phyloP scores from a whole-genome alignment of 1,139 yeast genomes.

The Yarrowia galli region DNA sequence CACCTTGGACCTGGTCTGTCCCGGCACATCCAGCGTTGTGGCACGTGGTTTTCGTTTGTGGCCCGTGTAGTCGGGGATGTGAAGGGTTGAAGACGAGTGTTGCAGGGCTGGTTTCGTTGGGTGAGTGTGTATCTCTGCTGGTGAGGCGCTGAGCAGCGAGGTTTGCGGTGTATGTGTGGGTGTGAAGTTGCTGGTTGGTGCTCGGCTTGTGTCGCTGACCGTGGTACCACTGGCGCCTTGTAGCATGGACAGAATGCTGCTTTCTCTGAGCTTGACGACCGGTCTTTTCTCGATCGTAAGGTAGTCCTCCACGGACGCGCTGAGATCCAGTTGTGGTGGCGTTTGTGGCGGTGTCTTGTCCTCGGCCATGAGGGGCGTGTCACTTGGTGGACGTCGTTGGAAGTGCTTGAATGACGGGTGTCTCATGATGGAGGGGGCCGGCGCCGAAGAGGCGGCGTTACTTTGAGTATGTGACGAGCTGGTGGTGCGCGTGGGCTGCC shows the following conservation, averaged over 20 bases:
- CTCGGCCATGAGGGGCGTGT: conserved; percentile 24
- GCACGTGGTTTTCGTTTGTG: conserved; percentile 52
- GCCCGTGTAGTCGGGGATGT: conserved; percentile 37
- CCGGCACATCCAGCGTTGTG: conserved; percentile 90
- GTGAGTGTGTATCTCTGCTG: not conserved
- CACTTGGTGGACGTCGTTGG: conserved; percentile 33
- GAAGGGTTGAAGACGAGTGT: conserved; percentile 35
- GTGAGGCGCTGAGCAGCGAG: not conserved
- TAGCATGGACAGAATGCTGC: conserved; percentile 33
- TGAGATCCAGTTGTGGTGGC: conserved; percentile 31
- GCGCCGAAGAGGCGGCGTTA: conserved; percentile 1
- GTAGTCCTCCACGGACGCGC: conserved; percentile 13
- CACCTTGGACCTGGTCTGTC: conserved; percentile 81
- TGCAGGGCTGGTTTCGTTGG: conserved; percentile 1
- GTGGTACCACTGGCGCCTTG: conserved; percentile 26
- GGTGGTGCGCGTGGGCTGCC: conserved; percentile 1
- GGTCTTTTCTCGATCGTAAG: conserved; percentile 29
- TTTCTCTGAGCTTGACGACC: conserved; percentile 17
- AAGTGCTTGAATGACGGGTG: conserved; percentile 34
- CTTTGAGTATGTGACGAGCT: not conserved
- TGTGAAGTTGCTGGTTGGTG: conserved; percentile 17
- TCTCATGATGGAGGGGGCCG: conserved; percentile 25
- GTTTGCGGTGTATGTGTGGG: conserved; percentile 12
- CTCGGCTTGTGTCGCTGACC: conserved; percentile 14
- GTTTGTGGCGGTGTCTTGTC: conserved; percentile 34